Evolutionary conservation across 176 grass and related monocot genomes (phyloP).

Genomic region (Triticum urartu): DNA sequence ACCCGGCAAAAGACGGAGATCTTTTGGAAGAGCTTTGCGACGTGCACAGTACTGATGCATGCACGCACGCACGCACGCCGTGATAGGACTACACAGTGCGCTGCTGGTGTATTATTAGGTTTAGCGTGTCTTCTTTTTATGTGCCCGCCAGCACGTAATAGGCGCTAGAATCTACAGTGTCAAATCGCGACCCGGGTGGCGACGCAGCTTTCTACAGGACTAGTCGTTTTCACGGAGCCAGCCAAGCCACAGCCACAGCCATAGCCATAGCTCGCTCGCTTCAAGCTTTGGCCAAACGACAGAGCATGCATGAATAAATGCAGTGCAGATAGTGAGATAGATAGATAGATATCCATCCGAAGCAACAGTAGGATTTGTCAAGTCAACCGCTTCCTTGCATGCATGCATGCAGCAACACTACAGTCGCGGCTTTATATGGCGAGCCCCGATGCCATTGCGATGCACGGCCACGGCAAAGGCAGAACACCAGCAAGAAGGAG

Average conservation of each 20-base stretch:
- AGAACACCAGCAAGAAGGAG: background rate
- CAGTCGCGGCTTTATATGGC: constrained; percentile 41
- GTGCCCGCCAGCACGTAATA: constrained; percentile 40
- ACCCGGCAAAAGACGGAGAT: background rate
- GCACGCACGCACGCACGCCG: constrained; percentile 8
- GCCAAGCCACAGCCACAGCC: background rate
- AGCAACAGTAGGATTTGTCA: constrained; percentile 33
- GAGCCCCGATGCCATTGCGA: background rate
- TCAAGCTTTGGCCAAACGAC: background rate
- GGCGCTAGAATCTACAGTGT: constrained; percentile 57
- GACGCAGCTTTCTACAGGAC: constrained; percentile 54
- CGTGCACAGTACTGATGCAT: background rate
- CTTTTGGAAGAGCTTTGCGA: background rate
- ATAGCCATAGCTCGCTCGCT: constrained; percentile 22
- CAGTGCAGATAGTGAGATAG: background rate
- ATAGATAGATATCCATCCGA: background rate
- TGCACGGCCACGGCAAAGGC: background rate
- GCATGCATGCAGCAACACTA: background rate
- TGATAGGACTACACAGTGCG: constrained; percentile 38
- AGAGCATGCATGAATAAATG: background rate
- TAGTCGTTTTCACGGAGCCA: constrained; percentile 42
- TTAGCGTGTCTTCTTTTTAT: constrained; percentile 50
- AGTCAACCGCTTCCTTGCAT: constrained; percentile 23
- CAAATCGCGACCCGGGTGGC: constrained; percentile 28
- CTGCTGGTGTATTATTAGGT: constrained; percentile 30